phyloP scores from a whole-genome alignment of 345 rosid species.

The Ricinus communis region DNA sequence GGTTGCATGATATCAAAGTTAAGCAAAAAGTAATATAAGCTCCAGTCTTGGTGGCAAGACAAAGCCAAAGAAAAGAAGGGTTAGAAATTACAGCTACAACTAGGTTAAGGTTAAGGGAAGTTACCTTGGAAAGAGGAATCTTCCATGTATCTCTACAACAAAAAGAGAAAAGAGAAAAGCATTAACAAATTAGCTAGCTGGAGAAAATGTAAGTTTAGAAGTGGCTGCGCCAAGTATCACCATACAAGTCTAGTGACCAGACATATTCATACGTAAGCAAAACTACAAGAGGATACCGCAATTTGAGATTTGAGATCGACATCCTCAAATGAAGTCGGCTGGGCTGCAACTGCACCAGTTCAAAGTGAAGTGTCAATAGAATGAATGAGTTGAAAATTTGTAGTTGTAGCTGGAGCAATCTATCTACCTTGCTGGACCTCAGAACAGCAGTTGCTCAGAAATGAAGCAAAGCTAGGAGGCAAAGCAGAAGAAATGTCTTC shows the following conservation, averaged over 20 bases:
- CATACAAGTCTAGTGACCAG: background rate
- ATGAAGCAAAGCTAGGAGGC: conserved; percentile 83
- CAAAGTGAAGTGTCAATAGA: conserved; percentile 21
- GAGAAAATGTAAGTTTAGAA: too few relatives aligned
- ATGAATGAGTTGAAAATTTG: conserved; percentile 13
- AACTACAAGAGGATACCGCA: conserved; percentile 45
- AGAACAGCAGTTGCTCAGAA: conserved; percentile 55
- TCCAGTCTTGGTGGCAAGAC: background rate
- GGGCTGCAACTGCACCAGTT: conserved; percentile 38
- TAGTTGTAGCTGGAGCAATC: conserved; percentile 1
- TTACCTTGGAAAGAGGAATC: conserved; percentile 87
- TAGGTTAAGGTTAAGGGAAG: conserved; percentile 14
- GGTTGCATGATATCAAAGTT: background rate
- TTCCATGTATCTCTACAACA: conserved; percentile 70
- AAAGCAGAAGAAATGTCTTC: conserved; percentile 34
- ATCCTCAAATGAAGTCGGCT: conserved; percentile 34
- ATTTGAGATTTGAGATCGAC: conserved; percentile 66
- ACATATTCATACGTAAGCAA: background rate
- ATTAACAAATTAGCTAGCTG: conserved; percentile 9
- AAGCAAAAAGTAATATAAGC: background rate
- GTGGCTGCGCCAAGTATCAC: background rate
- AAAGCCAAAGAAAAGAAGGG: background rate
- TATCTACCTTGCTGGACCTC: conserved; percentile 50
- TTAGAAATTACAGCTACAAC: background rate
- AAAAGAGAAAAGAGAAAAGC: conserved; percentile 29